A percentile compares a stretch with the other conserved stretches of the same genome.
These are phyloP conservation scores for Camellia oleifera DNA, from an alignment of 179 eudicot genomes.

Conservation along the genomic window DNA sequence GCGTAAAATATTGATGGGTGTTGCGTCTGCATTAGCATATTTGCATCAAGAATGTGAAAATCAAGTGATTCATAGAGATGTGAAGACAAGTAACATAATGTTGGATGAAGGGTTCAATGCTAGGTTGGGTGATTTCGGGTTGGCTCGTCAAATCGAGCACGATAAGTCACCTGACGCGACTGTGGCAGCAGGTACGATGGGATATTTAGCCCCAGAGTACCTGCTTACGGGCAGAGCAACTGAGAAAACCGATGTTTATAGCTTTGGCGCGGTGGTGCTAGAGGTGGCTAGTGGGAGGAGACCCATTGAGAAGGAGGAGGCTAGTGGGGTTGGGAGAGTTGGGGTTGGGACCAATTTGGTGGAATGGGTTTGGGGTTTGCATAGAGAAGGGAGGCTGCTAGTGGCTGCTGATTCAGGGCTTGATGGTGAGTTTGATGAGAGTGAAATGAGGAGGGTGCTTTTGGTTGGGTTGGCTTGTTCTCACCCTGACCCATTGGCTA, in stretches of 20 bases:
- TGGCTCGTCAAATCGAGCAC: constrained; percentile 36
- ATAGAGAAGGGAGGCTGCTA: constrained; percentile 49
- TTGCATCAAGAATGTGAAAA: constrained; percentile 44
- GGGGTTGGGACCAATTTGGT: constrained; percentile 32
- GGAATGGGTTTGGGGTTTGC: constrained; percentile 78
- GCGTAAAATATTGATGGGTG: constrained; percentile 31
- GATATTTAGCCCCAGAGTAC: constrained; percentile 42
- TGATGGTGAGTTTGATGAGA: constrained; percentile 51
- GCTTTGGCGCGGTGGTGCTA: constrained; percentile 39
- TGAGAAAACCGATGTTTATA: constrained; percentile 37
- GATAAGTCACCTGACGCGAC: constrained; percentile 40
- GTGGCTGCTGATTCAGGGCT: constrained; percentile 46
- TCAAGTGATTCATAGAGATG: constrained; percentile 42
- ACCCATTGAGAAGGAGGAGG: constrained; percentile 35
- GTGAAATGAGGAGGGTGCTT: constrained; percentile 59
- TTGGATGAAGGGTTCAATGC: constrained; percentile 37
- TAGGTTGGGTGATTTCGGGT: constrained; percentile 39
- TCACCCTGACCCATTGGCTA: constrained; percentile 37
- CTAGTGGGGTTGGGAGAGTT: background rate
- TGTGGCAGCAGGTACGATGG: constrained; percentile 43
- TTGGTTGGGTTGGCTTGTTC: constrained; percentile 68
- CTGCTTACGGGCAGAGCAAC: constrained; percentile 31
- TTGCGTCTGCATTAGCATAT: constrained; percentile 38
- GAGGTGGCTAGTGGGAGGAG: constrained; percentile 41
- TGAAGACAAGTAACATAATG: constrained; percentile 41